phyloP scores from a whole-genome alignment of 768 basidiomycete genomes.

The Suillus weaverae region DNA sequence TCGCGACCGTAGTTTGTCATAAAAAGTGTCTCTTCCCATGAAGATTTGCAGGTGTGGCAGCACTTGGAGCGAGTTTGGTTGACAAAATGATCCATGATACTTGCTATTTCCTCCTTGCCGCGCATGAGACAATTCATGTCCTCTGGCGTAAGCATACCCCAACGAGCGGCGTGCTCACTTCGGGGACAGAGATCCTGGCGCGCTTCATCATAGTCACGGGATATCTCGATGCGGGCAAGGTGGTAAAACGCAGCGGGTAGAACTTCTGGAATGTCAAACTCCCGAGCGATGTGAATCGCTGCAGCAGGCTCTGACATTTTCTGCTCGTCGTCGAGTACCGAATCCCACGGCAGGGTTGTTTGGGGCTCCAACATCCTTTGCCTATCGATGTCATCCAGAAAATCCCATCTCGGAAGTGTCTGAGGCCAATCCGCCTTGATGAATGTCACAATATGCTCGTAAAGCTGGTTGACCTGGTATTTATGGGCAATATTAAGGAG shows the following conservation, averaged over 20 bases:
- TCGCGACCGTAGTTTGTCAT: too few species aligned
- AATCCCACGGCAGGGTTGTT: too few species aligned
- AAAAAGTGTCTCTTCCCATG: too few species aligned
- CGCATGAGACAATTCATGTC: conserved; percentile 20
- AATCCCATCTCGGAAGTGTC: conserved; percentile 25
- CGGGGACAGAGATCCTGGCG: conserved; percentile 2
- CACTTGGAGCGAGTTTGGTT: too few species aligned
- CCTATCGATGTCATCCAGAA: not conserved
- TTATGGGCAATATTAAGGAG: conserved; percentile 35
- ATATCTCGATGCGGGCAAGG: conserved; percentile 30
- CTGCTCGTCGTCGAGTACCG: not conserved
- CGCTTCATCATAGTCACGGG: conserved; percentile 17
- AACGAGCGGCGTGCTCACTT: conserved; percentile 22
- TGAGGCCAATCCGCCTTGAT: conserved; percentile 37
- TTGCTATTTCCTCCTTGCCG: conserved; percentile 9
- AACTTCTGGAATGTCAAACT: conserved; percentile 40
- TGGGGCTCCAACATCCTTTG: too few species aligned
- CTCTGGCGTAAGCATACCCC: conserved; percentile 20
- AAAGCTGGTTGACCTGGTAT: conserved; percentile 36
- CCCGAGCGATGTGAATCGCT: conserved; percentile 43
- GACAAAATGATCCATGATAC: too few species aligned
- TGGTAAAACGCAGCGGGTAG: conserved; percentile 53
- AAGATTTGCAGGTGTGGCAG: too few species aligned
- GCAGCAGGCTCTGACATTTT: conserved; percentile 18
- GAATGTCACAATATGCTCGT: conserved; percentile 30